Percentiles rank a stretch among this genome's conserved stretches.
Conservation (phyloP, 306 rosid species). For the Pueraria montana region DNA sequence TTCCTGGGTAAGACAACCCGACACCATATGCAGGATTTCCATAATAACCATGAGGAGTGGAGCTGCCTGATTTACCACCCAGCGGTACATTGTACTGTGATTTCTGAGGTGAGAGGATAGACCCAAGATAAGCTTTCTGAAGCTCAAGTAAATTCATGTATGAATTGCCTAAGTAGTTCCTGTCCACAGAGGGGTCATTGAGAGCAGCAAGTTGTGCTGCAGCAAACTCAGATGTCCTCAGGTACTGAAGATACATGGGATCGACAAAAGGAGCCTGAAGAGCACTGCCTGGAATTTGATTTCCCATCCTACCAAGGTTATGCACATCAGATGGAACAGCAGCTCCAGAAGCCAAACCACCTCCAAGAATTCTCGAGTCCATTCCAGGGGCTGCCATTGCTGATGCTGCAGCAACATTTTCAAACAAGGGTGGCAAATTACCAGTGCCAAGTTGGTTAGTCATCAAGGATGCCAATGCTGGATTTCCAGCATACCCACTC, state of each 20-base stretch:
- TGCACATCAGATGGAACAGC: conserved; percentile 73
- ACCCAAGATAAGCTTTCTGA: conserved; percentile 87
- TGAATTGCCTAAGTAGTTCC: conserved; percentile 76
- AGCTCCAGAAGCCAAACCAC: conserved; percentile 73
- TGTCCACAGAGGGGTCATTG: conserved; percentile 76
- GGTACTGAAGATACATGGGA: conserved; percentile 86
- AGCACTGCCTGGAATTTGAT: conserved; percentile 71
- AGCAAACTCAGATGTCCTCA: conserved; percentile 88
- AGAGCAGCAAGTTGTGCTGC: conserved; percentile 85
- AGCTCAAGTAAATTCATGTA: conserved; percentile 84
- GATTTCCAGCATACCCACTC: conserved; percentile 79
- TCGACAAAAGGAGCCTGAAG: conserved; percentile 86
- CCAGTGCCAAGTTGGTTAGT: conserved; percentile 80
- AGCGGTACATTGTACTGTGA: conserved; percentile 75
- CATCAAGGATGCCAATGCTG: conserved; percentile 81
- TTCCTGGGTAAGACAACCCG: conserved; percentile 88
- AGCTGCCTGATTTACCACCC: conserved; percentile 74
- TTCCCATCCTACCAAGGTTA: conserved; percentile 74
- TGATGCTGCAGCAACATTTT: conserved; percentile 82
- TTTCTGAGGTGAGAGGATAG: conserved; percentile 82
- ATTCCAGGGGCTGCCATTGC: conserved; percentile 76
- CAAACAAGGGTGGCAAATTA: conserved; percentile 80
- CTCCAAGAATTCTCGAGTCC: conserved; percentile 81
- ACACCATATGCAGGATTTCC: conserved; percentile 83
- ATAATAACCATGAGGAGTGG: conserved; percentile 84